Conservation (phyloP, 2,329 filamentous ascomycete species). For the Ascocoryne sarcoides region DNA sequence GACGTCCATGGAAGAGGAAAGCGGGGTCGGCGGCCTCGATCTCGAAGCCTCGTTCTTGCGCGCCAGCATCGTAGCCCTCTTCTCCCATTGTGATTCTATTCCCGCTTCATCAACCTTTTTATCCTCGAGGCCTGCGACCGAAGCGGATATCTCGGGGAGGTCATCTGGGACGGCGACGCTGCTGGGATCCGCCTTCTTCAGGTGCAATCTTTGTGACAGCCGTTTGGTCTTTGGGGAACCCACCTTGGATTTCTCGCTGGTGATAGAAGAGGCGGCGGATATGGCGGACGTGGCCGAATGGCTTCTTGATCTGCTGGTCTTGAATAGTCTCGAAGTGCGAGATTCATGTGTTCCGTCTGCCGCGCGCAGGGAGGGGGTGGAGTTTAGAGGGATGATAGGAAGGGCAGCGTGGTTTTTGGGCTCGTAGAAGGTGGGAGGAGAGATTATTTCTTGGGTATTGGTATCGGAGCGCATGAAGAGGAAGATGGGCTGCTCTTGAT, state of each 20-base stretch:
- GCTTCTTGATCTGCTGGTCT: conserved; percentile 32
- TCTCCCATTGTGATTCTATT: conserved; percentile 77
- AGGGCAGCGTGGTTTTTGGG: conserved; percentile 28
- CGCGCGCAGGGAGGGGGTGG: background rate
- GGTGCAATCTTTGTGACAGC: conserved; percentile 63
- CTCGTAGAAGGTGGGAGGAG: conserved; percentile 47
- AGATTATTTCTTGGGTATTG: conserved; percentile 66
- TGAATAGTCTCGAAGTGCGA: conserved; percentile 27
- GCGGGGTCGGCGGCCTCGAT: conserved; percentile 35
- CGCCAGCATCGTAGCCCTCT: conserved; percentile 81
- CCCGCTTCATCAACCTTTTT: conserved; percentile 34
- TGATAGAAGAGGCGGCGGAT: conserved; percentile 21
- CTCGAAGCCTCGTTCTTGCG: conserved; percentile 42
- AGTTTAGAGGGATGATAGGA: background rate
- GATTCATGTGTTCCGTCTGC: conserved; percentile 9
- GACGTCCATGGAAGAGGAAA: conserved; percentile 18
- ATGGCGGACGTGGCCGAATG: conserved; percentile 37
- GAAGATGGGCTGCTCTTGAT: conserved; percentile 39
- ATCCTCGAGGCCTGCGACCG: conserved; percentile 38
- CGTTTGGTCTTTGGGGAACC: conserved; percentile 29
- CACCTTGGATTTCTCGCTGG: conserved; percentile 12
- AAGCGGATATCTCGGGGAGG: conserved; percentile 60
- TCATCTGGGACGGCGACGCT: conserved; percentile 71
- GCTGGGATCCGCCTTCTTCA: conserved; percentile 47
- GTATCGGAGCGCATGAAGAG: conserved; percentile 85